Base-by-base conservation (phyloP, 345 rosid genomes). In the Excoecaria cochinchinensis region DNA sequence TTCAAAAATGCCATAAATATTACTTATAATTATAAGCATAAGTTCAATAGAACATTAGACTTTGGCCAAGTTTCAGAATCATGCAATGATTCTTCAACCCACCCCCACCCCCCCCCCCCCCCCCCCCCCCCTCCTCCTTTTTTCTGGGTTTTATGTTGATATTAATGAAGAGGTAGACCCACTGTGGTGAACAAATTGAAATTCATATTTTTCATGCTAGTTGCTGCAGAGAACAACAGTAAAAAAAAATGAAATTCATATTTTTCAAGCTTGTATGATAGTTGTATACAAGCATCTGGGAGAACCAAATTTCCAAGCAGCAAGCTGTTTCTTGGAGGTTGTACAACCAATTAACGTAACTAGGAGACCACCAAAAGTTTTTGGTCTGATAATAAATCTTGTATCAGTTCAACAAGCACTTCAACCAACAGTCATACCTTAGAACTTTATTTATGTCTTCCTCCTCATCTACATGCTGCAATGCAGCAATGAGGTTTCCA, bases 391-490 rank as follows among this genome's bases (percentile, higher is more conserved):
- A 46, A 67, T n/a, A 67, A 47, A 15, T 67, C 56, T 14, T 24
- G 24, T 22, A 19, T 6, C 40, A 48, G 56, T 4, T 67, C 42
- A 68, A 7, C 42, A 63, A 67, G 22, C 69, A n/a, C 77, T 70
- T 60, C 39, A 67, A 13, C 53, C 51, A 15, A 61, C 42, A 22
- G 59, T 48, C 67, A 71, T 81, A 95, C 99, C 98, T 93, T 86
- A 95, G 80, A 50, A 93, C 94, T 86, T 95, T 95, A 87, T 93
- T 93, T 72, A 95, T 95, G 82, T 95, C 99, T 75, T 95, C 99
- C 89, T 93, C 99, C 82, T 95, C 98, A 78, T 91, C 98, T n/a
- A 90, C 97, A 84, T 93, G 91, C 74, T 85, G 98, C 93, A 93
- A 86, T 55, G 94, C 98, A 74, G 86, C 92, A 67, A 90, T 77